Percentiles rank a stretch among this genome's conserved stretches.
Evolutionary conservation across 305 asterid genomes (phyloP).

Genomic region (Plantago rigida): DNA sequence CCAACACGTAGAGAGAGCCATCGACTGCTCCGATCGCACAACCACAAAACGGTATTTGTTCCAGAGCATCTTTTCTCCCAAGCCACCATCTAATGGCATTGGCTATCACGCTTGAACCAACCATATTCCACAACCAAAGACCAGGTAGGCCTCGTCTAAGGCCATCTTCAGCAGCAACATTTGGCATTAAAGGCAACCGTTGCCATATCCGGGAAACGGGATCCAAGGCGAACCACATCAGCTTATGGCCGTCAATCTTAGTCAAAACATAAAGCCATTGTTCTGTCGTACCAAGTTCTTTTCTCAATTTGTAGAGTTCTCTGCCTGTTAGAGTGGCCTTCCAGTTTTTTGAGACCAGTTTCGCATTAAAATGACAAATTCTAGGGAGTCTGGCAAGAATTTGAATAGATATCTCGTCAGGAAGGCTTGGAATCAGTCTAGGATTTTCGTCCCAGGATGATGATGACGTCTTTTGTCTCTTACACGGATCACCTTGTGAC

Average conservation of each 20-base stretch:
- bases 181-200: slow-evolving; percentile 67
- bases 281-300: slow-evolving; percentile 60
- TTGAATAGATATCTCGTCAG: slow-evolving; percentile 71
- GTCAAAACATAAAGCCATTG: slow-evolving; percentile 80
- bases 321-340: slow-evolving; percentile 46
- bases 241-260: slow-evolving; percentile 48
- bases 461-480: slow-evolving; percentile 53
- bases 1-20: slow-evolving; percentile 67
- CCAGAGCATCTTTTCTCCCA: slow-evolving; percentile 48
- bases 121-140: slow-evolving; percentile 52
- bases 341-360: slow-evolving; percentile 69
- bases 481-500: slow-evolving; percentile 51
- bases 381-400: slow-evolving; percentile 74
- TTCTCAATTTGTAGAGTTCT: slow-evolving; percentile 58
- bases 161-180: slow-evolving; percentile 36
- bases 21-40: slow-evolving; percentile 67
- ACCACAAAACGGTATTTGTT: slow-evolving; percentile 67
- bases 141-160: slow-evolving; percentile 39
- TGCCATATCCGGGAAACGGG: slow-evolving; percentile 63
- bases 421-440: slow-evolving; percentile 60
- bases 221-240: slow-evolving; percentile 66
- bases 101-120: slow-evolving; percentile 48
- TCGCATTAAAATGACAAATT: slow-evolving; percentile 46
- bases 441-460: slow-evolving; percentile 59
- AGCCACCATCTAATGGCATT: slow-evolving; percentile 62